Conservation (phyloP, 78 protist species). For the Dictyostelium capitatum region DNA sequence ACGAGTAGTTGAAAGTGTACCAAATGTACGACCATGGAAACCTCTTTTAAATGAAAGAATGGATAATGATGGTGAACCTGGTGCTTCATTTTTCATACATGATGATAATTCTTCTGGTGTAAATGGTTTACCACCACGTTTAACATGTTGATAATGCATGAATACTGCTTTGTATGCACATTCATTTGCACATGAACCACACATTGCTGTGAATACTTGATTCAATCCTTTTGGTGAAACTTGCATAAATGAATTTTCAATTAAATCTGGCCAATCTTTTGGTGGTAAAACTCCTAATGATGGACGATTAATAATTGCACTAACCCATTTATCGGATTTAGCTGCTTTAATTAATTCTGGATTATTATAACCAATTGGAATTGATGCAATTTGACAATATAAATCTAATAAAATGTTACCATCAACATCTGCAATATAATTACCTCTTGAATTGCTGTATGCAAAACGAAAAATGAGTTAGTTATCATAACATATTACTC, state of each 20-base stretch:
- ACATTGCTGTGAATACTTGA: constrained; percentile 82
- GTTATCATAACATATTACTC: too few relatives aligned
- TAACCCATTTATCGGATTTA: constrained; percentile 79
- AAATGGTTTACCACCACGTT: constrained; percentile 79
- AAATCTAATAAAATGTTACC: constrained; percentile 89
- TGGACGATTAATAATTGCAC: constrained; percentile 87
- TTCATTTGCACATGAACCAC: constrained; percentile 89
- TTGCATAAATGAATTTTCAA: constrained; percentile 84
- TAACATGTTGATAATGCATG: constrained; percentile 75
- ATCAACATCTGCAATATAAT: constrained; percentile 89
- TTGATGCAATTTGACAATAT: constrained; percentile 85
- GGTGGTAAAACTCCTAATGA: constrained; percentile 89
- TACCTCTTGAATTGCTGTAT: constrained; percentile 80
- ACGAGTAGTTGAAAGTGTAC: constrained; percentile 89
- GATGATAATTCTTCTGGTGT: constrained; percentile 73
- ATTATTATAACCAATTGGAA: constrained; percentile 87
- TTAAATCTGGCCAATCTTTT: constrained; percentile 75
- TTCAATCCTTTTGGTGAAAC: constrained; percentile 89
- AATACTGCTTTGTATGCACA: constrained; percentile 88
- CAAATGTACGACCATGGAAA: constrained; percentile 90
- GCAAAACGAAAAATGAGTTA: too few relatives aligned
- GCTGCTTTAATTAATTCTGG: constrained; percentile 88
- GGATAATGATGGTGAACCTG: constrained; percentile 87
- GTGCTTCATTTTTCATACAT: constrained; percentile 88
- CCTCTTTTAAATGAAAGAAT: constrained; percentile 84